A percentile compares a stretch with the other conserved stretches of the same genome.
Conservation (phyloP, 2,329 filamentous ascomycete genomes). For the Penicillium sp. region DNA sequence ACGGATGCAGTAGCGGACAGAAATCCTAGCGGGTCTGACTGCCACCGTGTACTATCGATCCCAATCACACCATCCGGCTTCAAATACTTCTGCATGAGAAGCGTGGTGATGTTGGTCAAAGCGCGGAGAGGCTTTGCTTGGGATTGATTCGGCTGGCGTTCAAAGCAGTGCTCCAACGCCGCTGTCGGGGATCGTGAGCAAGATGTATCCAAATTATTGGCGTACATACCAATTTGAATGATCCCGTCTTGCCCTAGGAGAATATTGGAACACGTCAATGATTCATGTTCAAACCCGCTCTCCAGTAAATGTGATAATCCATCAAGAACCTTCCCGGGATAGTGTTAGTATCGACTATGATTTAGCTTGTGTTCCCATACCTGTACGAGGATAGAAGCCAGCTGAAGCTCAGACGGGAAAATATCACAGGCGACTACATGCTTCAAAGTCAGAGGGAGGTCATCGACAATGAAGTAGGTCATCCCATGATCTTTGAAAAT, state of each 20-base stretch:
- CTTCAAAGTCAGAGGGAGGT: constrained; percentile 14
- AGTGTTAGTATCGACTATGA: constrained; percentile 11
- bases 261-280: constrained; percentile 28
- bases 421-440: constrained; percentile 12
- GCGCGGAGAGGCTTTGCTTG: constrained; percentile 22
- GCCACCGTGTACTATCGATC: constrained; percentile 24
- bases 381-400: constrained; percentile 16
- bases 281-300: constrained; percentile 21
- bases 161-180: constrained; percentile 9
- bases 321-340: constrained; percentile 23
- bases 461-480: constrained; percentile 10
- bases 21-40: constrained; percentile 10
- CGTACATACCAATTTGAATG: constrained; percentile 25
- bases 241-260: constrained; percentile 22
- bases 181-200: constrained; percentile 7
- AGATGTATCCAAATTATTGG: constrained; percentile 7
- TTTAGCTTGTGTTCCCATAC: constrained; percentile 7
- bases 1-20: constrained; percentile 10
- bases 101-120: constrained; percentile 26
- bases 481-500: constrained; percentile 9
- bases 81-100: constrained; percentile 34
- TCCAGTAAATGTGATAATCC: constrained; percentile 18
- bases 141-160: constrained; percentile 4
- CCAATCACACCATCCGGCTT: constrained; percentile 33
- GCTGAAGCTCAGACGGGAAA: constrained; percentile 12